These are phyloP conservation scores for Acanthamoeba comandoni DNA, from an alignment of 208 protist genomes.

Conservation along the genomic window DNA sequence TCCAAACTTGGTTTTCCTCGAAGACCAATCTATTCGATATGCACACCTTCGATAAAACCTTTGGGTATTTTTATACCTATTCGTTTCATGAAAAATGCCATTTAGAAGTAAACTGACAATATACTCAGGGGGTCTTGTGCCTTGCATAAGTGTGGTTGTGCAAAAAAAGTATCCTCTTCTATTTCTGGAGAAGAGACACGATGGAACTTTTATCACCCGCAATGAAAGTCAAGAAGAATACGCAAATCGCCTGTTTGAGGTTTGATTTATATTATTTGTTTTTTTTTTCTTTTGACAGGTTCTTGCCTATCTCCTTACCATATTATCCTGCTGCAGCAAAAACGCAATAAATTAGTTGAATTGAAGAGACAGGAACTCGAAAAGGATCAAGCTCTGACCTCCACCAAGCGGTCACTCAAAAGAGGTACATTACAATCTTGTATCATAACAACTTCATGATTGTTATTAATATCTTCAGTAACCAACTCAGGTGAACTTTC, in stretches of 20 bases:
- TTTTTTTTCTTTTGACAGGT: neutral
- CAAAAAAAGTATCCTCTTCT: slow-evolving; percentile 29
- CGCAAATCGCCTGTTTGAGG: slow-evolving; percentile 21
- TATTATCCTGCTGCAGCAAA: neutral
- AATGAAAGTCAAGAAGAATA: slow-evolving; percentile 15
- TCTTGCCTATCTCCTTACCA: neutral
- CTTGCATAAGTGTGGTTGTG: slow-evolving; percentile 55
- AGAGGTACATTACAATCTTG: too few species aligned
- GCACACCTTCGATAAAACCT: neutral
- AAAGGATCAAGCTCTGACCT: neutral
- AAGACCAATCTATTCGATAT: slow-evolving; percentile 24
- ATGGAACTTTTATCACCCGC: slow-evolving; percentile 18
- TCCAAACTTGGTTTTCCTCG: slow-evolving; percentile 32
- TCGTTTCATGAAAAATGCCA: too few species aligned
- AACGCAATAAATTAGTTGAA: neutral
- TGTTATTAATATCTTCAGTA: too few species aligned
- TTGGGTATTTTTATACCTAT: slow-evolving; percentile 3
- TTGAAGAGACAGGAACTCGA: slow-evolving; percentile 19
- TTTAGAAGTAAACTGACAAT: too few species aligned
- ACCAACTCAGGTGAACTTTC: too few species aligned
- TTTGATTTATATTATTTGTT: neutral
- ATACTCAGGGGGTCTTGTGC: slow-evolving; percentile 49
- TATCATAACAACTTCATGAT: too few species aligned
- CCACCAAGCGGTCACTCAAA: too few species aligned
- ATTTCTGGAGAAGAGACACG: slow-evolving; percentile 45